Evolutionary conservation across 1,284 basidiomycete species (phyloP).

Genomic region (Pyrrhoderma lamaoense): DNA sequence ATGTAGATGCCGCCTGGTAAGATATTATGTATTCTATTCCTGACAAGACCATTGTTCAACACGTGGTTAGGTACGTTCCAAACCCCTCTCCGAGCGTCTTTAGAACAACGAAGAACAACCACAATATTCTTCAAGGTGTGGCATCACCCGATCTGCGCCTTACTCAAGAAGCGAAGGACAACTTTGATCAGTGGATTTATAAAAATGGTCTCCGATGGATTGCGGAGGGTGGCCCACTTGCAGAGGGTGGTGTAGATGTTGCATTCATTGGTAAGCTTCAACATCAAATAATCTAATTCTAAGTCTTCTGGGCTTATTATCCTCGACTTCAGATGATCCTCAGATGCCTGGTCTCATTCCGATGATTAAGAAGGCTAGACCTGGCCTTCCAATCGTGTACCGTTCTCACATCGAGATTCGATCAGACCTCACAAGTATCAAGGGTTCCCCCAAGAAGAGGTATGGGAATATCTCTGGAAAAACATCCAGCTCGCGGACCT

Average conservation of each 20-base stretch:
- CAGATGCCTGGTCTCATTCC: conserved; percentile 86
- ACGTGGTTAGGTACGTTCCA: conserved; percentile 64
- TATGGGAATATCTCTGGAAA: conserved; percentile 87
- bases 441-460: conserved; percentile 76
- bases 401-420: conserved; percentile 89
- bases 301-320: neutral
- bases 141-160: conserved; percentile 67
- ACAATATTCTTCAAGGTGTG: conserved; percentile 84
- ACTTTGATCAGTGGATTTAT: conserved; percentile 83
- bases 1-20: conserved; percentile 76
- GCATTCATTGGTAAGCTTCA: conserved; percentile 65
- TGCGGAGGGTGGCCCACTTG: conserved; percentile 70
- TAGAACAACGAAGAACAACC: conserved; percentile 88
- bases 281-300: conserved; percentile 18
- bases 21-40: conserved; percentile 20
- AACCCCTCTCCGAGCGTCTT: conserved; percentile 82
- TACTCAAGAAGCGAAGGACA: conserved; percentile 64
- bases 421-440: conserved; percentile 64
- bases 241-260: conserved; percentile 72
- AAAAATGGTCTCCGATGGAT: conserved; percentile 79
- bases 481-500: conserved; percentile 80
- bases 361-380: conserved; percentile 72
- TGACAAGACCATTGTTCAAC: neutral
- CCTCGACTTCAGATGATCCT: conserved; percentile 56
- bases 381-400: conserved; percentile 79